Percentiles rank a stretch among this genome's conserved stretches.
These are phyloP conservation scores for Phaeolepiota aurea DNA, from an alignment of 768 basidiomycete species.

Conservation along the genomic window DNA sequence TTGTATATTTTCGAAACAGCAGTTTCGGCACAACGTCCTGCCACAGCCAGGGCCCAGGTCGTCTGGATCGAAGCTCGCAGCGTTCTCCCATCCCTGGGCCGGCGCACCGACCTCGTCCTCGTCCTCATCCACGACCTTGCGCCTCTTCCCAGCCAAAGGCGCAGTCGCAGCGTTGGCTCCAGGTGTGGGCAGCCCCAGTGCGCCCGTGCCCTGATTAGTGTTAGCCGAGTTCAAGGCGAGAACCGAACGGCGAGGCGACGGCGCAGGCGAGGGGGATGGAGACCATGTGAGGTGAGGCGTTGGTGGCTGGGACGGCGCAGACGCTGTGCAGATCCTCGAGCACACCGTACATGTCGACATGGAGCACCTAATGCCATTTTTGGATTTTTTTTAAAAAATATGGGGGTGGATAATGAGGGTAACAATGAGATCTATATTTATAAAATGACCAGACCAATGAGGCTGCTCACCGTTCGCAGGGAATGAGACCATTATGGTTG, in stretches of 20 bases:
- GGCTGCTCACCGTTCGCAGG: constrained; percentile 17
- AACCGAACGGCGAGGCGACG: constrained; percentile 20
- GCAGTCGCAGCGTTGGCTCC: neutral
- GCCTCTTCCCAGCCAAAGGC: constrained; percentile 13
- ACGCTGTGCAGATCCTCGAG: constrained; percentile 33
- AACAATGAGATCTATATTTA: no score
- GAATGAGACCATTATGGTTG: constrained; percentile 13
- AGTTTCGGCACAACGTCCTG: constrained; percentile 31
- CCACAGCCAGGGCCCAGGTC: constrained; percentile 28
- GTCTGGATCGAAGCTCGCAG: constrained; percentile 11
- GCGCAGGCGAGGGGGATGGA: constrained; percentile 18
- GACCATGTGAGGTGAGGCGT: constrained; percentile 32
- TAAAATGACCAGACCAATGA: no score
- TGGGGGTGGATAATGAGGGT: no score
- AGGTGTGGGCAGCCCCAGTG: constrained; percentile 1
- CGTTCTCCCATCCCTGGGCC: constrained; percentile 1
- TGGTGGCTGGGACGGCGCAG: constrained; percentile 23
- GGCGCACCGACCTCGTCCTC: constrained; percentile 12
- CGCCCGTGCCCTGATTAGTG: constrained; percentile 12
- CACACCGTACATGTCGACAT: constrained; percentile 34
- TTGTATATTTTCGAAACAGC: constrained; percentile 32
- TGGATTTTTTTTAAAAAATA: neutral
- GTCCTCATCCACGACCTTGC: constrained; percentile 17
- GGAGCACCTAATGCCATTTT: constrained; percentile 23
- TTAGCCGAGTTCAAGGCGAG: constrained; percentile 19